Conservation (phyloP, 2,329 filamentous ascomycete genomes). For the Lecanicillium sp. region DNA sequence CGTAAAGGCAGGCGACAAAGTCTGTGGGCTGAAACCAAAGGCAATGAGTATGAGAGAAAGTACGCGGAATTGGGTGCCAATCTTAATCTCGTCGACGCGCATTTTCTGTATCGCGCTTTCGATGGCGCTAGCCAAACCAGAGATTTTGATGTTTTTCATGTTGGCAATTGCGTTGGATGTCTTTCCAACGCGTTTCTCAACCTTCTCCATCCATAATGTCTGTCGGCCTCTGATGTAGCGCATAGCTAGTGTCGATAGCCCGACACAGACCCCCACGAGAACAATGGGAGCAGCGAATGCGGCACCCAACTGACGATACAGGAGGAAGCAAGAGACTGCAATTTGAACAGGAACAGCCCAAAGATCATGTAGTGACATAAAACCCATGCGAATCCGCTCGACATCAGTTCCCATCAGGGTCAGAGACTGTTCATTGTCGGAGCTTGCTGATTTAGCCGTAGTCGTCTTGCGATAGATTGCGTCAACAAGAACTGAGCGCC, state of each 20-base stretch:
- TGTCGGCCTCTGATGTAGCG: slow-evolving; percentile 16
- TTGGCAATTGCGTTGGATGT: slow-evolving; percentile 22
- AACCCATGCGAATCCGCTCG: slow-evolving; percentile 29
- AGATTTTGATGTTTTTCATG: slow-evolving; percentile 25
- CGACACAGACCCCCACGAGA: slow-evolving; percentile 24
- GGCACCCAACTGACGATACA: slow-evolving; percentile 36
- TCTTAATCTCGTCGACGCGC: slow-evolving; percentile 19
- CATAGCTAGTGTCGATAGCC: slow-evolving; percentile 8
- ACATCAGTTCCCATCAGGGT: slow-evolving; percentile 41
- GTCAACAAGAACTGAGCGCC: slow-evolving; percentile 22
- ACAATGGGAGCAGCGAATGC: slow-evolving; percentile 39
- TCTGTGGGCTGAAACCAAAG: slow-evolving; percentile 24
- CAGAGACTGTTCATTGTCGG: slow-evolving; percentile 31
- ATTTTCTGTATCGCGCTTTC: slow-evolving; percentile 13
- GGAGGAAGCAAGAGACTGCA: slow-evolving; percentile 35
- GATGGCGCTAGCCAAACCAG: slow-evolving; percentile 17
- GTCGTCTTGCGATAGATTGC: slow-evolving; percentile 26
- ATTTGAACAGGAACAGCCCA: slow-evolving; percentile 34
- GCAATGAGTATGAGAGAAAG: slow-evolving; percentile 15
- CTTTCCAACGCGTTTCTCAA: slow-evolving; percentile 24
- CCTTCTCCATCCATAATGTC: slow-evolving; percentile 25
- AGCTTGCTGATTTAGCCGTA: slow-evolving; percentile 19
- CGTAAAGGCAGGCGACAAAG: slow-evolving; percentile 24
- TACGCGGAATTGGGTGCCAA: slow-evolving; percentile 19
- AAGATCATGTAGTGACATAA: slow-evolving; percentile 27